These are phyloP conservation scores for Davidsoniella australis DNA, from an alignment of 2,329 filamentous ascomycete genomes.

Conservation along the genomic window DNA sequence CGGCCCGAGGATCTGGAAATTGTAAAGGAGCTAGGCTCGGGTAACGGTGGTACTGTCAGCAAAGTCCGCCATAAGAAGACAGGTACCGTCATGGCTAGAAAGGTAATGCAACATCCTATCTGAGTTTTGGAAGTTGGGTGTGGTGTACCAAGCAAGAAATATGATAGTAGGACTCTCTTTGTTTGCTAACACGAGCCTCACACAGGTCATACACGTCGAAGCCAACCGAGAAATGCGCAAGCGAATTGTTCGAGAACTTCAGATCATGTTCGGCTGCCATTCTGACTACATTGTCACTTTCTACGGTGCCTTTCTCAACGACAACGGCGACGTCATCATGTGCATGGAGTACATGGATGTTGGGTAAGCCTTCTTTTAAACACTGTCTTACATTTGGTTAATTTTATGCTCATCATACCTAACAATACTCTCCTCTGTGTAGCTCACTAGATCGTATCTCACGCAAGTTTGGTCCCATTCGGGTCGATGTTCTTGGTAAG, in stretches of 20 bases:
- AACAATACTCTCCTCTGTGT: constrained; percentile 12
- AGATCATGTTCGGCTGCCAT: constrained; percentile 97
- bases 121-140: background rate
- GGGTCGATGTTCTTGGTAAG: constrained; percentile 92
- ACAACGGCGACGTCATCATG: constrained; percentile 95
- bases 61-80: constrained; percentile 93
- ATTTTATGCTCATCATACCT: background rate
- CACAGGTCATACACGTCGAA: constrained; percentile 88
- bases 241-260: constrained; percentile 88
- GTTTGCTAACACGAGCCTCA: constrained; percentile 1
- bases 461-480: constrained; percentile 82
- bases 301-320: constrained; percentile 92
- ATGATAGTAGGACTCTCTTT: too few relatives aligned
- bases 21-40: constrained; percentile 83
- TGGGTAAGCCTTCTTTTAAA: constrained; percentile 47
- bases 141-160: background rate
- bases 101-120: constrained; percentile 39
- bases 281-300: constrained; percentile 95
- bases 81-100: constrained; percentile 92
- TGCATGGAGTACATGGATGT: constrained; percentile 99
- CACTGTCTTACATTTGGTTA: background rate
- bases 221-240: constrained; percentile 94
- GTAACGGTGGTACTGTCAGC: constrained; percentile 95
- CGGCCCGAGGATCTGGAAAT: constrained; percentile 83
- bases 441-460: constrained; percentile 89